Base-by-base conservation (phyloP, 208 protist genomes). In the Herpetomonas tarakana region DNA sequence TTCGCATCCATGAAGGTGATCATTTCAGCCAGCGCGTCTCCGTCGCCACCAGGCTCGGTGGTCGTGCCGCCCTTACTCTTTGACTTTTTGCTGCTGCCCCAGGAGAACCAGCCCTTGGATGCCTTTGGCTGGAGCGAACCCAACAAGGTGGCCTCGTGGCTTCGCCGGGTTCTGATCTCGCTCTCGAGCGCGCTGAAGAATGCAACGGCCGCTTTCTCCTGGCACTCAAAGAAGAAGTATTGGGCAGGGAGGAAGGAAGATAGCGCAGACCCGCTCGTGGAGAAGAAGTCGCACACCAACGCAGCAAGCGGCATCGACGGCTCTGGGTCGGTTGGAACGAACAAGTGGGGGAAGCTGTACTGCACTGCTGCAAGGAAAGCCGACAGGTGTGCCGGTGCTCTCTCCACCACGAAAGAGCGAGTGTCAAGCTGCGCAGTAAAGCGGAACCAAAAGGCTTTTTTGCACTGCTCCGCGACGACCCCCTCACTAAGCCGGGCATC, bases 271-370 rank as follows among this genome's bases (percentile, higher is more conserved):
- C 24, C 51, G 55, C 81, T 69, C 12, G 63, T 26, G 6, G 44
- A 28, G 22, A 76, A 22, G 52, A 85, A 78, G 14, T 39, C 65
- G 27, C 62, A 31, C 29, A 82, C 2, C 14, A 52, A 18, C 22
- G 51, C 24, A 1, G 70, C 75, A 24, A 63, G 18, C 1, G 58
- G 47, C 21, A 71, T 26, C 6, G 41, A 41, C 14, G 41, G 31
- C 27, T 68, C 59, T 3, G 29, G 27, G 27, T 59, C 56, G 11
- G 35, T 21, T 1, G 69, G 74, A n/a, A 75, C 59, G 22, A 78
- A 47, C n/a, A 81, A 64, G 19, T 81, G 65, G 18, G 74, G 74
- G 63, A 85, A 85, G 25, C 65, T 81, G 16, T 62, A 50, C 2
- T 62, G 61, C 30, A 80, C 24, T n/a, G 74, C 72, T 21, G 25